These are phyloP conservation scores for Parascedosporium putredinis DNA, from an alignment of 2,329 filamentous ascomycete genomes.

Conservation along the genomic window DNA sequence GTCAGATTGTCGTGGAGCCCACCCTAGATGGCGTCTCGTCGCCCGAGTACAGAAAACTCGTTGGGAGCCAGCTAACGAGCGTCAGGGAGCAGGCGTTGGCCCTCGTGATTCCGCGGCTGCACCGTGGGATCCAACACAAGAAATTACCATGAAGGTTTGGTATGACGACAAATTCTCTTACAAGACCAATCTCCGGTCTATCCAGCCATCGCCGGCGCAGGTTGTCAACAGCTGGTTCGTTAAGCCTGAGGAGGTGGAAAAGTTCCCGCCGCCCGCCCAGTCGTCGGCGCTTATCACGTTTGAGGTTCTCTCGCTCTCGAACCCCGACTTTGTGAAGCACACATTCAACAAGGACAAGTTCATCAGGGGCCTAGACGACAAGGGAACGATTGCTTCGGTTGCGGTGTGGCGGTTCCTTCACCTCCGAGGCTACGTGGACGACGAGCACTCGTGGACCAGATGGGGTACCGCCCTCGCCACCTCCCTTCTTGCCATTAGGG, in stretches of 20 bases:
- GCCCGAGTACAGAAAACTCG: constrained; percentile 68
- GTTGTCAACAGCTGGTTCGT: constrained; percentile 60
- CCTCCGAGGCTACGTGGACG: constrained; percentile 70
- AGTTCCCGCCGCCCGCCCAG: constrained; percentile 24
- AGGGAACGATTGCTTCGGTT: constrained; percentile 60
- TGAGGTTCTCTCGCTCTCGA: constrained; percentile 57
- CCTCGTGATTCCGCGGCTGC: constrained; percentile 67
- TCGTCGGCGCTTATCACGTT: constrained; percentile 38
- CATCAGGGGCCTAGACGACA: constrained; percentile 51
- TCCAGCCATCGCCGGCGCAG: constrained; percentile 34
- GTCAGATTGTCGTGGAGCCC: constrained; percentile 67
- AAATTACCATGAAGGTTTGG: constrained; percentile 73
- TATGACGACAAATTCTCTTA: constrained; percentile 61
- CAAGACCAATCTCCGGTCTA: constrained; percentile 41
- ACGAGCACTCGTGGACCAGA: constrained; percentile 61
- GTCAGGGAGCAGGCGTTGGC: constrained; percentile 68
- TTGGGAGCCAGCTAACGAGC: constrained; percentile 63
- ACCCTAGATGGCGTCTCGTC: constrained; percentile 77
- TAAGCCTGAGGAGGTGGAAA: constrained; percentile 44
- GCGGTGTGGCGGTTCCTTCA: constrained; percentile 84
- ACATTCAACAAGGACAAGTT: constrained; percentile 51
- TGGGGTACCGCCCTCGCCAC: constrained; percentile 76
- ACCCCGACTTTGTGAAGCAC: constrained; percentile 57
- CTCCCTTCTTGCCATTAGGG: constrained; percentile 53
- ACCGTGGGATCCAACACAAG: constrained; percentile 75